These are phyloP conservation scores for Microbotryum silenes-acaulis DNA, from an alignment of 1,284 basidiomycete species.

Conservation along the genomic window DNA sequence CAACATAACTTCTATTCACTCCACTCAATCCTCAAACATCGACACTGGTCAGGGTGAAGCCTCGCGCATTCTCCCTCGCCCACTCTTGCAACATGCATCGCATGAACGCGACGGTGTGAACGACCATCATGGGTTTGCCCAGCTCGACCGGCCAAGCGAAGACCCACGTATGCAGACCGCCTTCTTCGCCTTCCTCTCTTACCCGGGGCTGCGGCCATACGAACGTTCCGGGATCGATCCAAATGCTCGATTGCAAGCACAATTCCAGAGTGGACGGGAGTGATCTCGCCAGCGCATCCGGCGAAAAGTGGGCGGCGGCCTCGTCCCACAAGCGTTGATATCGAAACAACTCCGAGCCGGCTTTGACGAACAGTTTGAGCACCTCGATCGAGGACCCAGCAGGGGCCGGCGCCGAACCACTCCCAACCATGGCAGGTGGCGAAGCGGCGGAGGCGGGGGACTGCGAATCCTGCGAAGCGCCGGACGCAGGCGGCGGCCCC, in stretches of 20 bases:
- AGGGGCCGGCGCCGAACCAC: not conserved
- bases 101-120: conserved; percentile 16
- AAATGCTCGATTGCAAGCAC: not conserved
- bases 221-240: conserved; percentile 4
- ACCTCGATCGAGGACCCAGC: conserved; percentile 12
- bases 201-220: conserved; percentile 3
- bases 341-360: conserved; percentile 22
- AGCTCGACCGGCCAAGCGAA: conserved; percentile 18
- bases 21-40: too few relatives aligned
- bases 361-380: conserved; percentile 13
- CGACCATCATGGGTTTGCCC: conserved; percentile 6
- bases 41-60: not conserved
- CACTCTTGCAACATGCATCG: conserved; percentile 17
- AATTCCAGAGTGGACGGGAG: conserved; percentile 8
- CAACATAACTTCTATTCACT: too few relatives aligned
- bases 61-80: conserved; percentile 11
- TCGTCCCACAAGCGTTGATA: conserved; percentile 22
- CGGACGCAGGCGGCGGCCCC: conserved; percentile 3
- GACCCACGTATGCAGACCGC: conserved; percentile 1
- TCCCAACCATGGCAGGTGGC: not conserved
- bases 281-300: not conserved
- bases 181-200: not conserved
- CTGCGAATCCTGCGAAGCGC: not conserved
- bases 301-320: conserved; percentile 1
- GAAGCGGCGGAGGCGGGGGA: not conserved